Conservation (phyloP, 495 filamentous ascomycete genomes). For the Aspergillus ostianus region DNA sequence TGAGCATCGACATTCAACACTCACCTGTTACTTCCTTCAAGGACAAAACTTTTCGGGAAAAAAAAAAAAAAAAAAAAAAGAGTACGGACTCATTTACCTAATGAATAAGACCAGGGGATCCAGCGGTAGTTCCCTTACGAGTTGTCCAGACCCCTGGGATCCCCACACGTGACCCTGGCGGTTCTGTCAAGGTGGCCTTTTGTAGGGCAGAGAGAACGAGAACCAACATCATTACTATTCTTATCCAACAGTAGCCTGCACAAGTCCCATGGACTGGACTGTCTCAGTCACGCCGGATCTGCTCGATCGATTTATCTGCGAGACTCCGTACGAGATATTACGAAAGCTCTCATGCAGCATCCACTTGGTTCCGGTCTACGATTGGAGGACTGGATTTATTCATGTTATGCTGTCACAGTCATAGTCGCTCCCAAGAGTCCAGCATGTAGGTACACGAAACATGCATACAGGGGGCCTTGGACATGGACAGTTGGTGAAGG, state of each 20-base stretch:
- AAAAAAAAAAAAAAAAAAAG: too few relatives aligned
- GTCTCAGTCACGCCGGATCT: too few relatives aligned
- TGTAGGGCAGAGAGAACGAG: background rate
- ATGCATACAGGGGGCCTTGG: background rate
- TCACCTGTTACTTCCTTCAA: too few relatives aligned
- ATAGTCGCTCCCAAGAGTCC: background rate
- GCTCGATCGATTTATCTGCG: too few relatives aligned
- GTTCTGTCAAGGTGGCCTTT: conserved; percentile 24
- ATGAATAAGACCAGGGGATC: background rate
- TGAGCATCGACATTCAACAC: too few relatives aligned
- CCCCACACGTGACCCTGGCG: conserved; percentile 18
- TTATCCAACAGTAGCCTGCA: too few relatives aligned
- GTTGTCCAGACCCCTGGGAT: conserved; percentile 17
- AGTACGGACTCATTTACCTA: too few relatives aligned
- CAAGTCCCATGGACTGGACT: too few relatives aligned
- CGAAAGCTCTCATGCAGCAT: conserved; percentile 2
- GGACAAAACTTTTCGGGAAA: too few relatives aligned
- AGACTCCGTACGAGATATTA: background rate
- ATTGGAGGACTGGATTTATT: background rate
- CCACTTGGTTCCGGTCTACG: background rate
- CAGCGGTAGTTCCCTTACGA: conserved; percentile 14
- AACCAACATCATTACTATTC: too few relatives aligned
- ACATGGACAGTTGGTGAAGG: background rate
- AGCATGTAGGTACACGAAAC: conserved; percentile 10
- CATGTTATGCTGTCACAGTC: too few relatives aligned